Conservation (phyloP, 2,329 filamentous ascomycete species). For the Diaporthe destruens region DNA sequence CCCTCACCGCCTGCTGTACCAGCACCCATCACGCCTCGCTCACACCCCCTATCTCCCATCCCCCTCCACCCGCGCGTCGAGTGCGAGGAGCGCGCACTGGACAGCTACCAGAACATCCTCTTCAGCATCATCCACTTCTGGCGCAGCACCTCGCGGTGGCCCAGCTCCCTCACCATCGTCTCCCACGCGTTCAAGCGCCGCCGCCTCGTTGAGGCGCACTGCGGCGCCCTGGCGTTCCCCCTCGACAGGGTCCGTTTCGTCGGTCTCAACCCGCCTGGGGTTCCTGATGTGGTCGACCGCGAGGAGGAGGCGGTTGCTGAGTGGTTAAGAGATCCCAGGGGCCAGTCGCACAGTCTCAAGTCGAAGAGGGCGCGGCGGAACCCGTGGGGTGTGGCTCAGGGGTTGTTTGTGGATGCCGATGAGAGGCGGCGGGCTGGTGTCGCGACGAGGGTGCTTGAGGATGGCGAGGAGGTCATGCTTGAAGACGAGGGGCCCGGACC, state of each 20-base stretch:
- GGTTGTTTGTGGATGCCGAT: conserved; percentile 56
- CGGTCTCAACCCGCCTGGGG: conserved; percentile 73
- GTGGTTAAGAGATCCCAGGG: conserved; percentile 67
- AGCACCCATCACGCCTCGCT: neutral
- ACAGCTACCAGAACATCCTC: conserved; percentile 88
- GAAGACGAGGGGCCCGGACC: conserved; percentile 51
- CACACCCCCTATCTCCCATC: conserved; percentile 6
- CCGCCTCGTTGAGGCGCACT: conserved; percentile 74
- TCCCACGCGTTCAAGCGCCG: conserved; percentile 77
- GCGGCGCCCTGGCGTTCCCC: conserved; percentile 70
- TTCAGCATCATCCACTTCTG: conserved; percentile 75
- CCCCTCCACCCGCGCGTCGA: conserved; percentile 60
- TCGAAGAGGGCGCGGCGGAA: conserved; percentile 64
- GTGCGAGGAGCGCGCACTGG: conserved; percentile 79
- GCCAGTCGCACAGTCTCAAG: conserved; percentile 57
- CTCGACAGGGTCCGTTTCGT: conserved; percentile 62
- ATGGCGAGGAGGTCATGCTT: conserved; percentile 54
- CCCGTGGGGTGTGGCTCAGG: conserved; percentile 60
- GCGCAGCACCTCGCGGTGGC: conserved; percentile 61
- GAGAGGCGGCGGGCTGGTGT: conserved; percentile 55
- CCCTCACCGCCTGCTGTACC: conserved; percentile 14
- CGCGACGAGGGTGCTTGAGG: conserved; percentile 49
- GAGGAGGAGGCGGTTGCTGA: conserved; percentile 57
- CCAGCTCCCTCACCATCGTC: conserved; percentile 70
- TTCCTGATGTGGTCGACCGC: conserved; percentile 41